Base-by-base conservation (phyloP, 208 protist genomes). In the Phytomonas serpens region DNA sequence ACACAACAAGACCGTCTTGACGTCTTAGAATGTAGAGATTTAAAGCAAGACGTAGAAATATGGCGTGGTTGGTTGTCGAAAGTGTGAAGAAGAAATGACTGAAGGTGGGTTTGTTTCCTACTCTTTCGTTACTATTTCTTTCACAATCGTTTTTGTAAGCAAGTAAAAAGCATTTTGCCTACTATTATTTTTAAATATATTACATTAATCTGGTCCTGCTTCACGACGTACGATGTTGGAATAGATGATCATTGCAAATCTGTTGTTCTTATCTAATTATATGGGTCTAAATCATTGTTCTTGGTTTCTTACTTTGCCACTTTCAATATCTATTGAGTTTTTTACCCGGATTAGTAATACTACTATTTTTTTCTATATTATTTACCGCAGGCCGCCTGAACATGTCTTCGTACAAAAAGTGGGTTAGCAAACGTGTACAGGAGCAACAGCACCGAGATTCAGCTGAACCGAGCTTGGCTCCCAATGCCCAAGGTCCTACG, bases 51-150 rank as follows among this genome's bases (percentile, higher is more conserved):
- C 3, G 83, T 83, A 23, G 73, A 82, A 52, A 81, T 78, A 65
- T 94, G 89, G 89, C 84, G 83, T 31, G 76, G 78, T 64, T 92
- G 84, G 86, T 70, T 94, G 27, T 75, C 79, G 16, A 81, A 87
- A 72, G 81, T 92, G 10, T 88, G 31, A 78, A 37, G 34, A 38
- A 4, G 23, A 62, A 1, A 11, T 16, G 40, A 47, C 40, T 47
- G 40, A 47, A 19, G 14, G 14, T 47, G 13, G 40, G 9, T 47
- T 14, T 19, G 2, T 19, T 23, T 47, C 16, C 14, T 23, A 47
- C 13, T 11, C 3, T 19, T 47, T 47, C 40, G 2, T 19, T 19
- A 47, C 16, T 47, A 47, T 47, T 47, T 11, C 40, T 47, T 47
- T 19, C 40, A 47, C 13, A 47, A 47, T 19, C 40, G 14, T 47